Base-by-base conservation (phyloP, 108 stramenopile species). In the Cyclotella cryptica region DNA sequence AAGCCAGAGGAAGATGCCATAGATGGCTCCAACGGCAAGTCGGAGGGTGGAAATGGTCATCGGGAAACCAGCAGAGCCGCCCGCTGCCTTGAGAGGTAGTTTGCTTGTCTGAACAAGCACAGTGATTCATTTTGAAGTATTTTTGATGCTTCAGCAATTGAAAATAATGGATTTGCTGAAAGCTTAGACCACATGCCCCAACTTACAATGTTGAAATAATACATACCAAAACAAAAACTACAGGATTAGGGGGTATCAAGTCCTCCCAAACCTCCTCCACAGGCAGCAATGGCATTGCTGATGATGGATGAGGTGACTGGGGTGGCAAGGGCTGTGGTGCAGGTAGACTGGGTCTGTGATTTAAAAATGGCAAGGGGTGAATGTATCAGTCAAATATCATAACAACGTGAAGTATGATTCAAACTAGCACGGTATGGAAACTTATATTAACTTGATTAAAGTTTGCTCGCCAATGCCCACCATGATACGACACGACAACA, bases 141-240 rank as follows among this genome's bases (percentile, higher is more conserved):
- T n/a, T 2, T 17, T 8, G 27, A 29, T 9, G 46, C 29, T 27
- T 4, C 46, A 66, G n/a, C 22, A 59, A 42, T 24, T 15, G 3
- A 45, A 72, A 68, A 29, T n/a, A 12, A 46, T 12, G n/a, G 26
- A 60, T 9, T 5, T 6, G 6, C n/a, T 35, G 6, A 40, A 24
- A 63, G 53, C 13, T 55, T 49, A 61, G 8, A 24, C 22, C 46
- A 35, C 17, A 42, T 24, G 35, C 6, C 49, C 40, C 39, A 30
- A 85, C 86, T 84, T 65, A 86, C 87, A 54, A 78, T 78, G 44
- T 78, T 78, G 77, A 71, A 78, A 64, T 90, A 95, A 85, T 96
- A 97, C 84, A 84, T 97, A 97, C 97, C 97, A 97, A 24, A 96
- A 89, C 57, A 79, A 72, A 72, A 97, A 95, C 85, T 97, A 97